A percentile compares a stretch with the other conserved stretches of the same genome.
Evolutionary conservation across 306 rosid species (phyloP).

Genomic region (Begonia masoniana): DNA sequence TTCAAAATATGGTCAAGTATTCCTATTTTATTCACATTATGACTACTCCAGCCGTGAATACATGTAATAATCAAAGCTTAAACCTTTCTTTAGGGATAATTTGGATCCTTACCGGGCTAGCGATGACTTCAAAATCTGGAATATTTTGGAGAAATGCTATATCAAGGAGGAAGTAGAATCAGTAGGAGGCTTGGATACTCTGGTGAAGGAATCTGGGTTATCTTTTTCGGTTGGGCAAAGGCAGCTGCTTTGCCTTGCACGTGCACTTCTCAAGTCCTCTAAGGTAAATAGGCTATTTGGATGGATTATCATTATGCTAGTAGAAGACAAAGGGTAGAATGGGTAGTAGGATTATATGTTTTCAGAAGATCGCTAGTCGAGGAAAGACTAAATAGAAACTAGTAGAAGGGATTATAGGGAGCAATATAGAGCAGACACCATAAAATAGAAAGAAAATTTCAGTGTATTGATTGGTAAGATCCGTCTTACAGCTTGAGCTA

Average conservation of each 20-base stretch:
- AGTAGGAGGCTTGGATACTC: conserved; percentile 68
- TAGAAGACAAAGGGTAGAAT: no score
- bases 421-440: no score
- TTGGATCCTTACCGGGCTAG: conserved; percentile 58
- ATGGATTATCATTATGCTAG: background rate
- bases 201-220: conserved; percentile 54
- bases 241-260: conserved; percentile 94
- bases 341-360: no score
- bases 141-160: conserved; percentile 67
- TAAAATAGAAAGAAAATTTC: no score
- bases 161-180: conserved; percentile 71
- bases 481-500: no score
- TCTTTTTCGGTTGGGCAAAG: conserved; percentile 90
- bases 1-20: background rate
- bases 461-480: no score
- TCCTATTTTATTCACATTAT: no score
- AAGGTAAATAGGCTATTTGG: conserved; percentile 28
- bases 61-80: background rate
- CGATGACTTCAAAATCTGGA: conserved; percentile 67
- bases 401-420: no score
- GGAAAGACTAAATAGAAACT: no score
- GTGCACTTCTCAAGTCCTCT: conserved; percentile 80
- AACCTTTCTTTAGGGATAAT: conserved; percentile 42
- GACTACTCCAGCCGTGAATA: background rate
- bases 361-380: no score